These are phyloP conservation scores for Mycosphaerella sp. DNA, from an alignment of 2,329 filamentous ascomycete species.

Conservation along the genomic window DNA sequence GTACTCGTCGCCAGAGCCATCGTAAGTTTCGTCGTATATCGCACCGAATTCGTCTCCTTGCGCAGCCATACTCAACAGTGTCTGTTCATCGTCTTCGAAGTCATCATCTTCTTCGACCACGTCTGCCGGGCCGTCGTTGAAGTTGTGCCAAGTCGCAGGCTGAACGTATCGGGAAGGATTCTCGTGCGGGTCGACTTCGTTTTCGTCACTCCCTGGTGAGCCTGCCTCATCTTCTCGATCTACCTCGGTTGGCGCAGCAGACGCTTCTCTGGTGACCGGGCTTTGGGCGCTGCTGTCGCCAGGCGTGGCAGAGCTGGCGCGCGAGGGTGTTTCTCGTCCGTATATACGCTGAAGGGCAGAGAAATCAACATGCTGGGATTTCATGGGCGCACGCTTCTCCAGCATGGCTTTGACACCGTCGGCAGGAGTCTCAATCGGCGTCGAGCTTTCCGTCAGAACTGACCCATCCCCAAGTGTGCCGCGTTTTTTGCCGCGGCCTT, in stretches of 20 bases:
- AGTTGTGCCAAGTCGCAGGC: constrained; percentile 6
- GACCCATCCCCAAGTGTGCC: constrained; percentile 40
- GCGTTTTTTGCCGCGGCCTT: constrained; percentile 41
- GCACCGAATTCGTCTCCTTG: constrained; percentile 14
- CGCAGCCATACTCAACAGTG: constrained; percentile 1
- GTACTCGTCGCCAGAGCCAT: constrained; percentile 14
- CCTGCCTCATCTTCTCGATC: constrained; percentile 4
- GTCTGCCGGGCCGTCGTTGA: constrained; percentile 8
- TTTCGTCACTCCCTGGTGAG: not conserved
- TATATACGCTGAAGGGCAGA: constrained; percentile 41
- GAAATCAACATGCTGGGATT: constrained; percentile 45
- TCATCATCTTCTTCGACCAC: constrained; percentile 17
- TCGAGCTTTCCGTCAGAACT: constrained; percentile 38
- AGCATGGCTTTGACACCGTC: constrained; percentile 44
- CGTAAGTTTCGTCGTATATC: constrained; percentile 5
- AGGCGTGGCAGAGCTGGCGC: constrained; percentile 16
- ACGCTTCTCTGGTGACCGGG: constrained; percentile 6
- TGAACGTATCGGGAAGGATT: constrained; percentile 11
- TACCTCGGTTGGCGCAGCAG: constrained; percentile 6
- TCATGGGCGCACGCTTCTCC: constrained; percentile 38
- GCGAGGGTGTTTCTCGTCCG: constrained; percentile 19
- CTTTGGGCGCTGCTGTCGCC: constrained; percentile 11
- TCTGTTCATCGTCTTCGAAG: constrained; percentile 12
- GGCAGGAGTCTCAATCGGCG: constrained; percentile 39
- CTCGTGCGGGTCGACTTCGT: constrained; percentile 5